Percentiles rank a stretch among this genome's conserved stretches.
These are phyloP conservation scores for Fraxinus latifolia DNA, from an alignment of 305 asterid species.

Conservation along the genomic window DNA sequence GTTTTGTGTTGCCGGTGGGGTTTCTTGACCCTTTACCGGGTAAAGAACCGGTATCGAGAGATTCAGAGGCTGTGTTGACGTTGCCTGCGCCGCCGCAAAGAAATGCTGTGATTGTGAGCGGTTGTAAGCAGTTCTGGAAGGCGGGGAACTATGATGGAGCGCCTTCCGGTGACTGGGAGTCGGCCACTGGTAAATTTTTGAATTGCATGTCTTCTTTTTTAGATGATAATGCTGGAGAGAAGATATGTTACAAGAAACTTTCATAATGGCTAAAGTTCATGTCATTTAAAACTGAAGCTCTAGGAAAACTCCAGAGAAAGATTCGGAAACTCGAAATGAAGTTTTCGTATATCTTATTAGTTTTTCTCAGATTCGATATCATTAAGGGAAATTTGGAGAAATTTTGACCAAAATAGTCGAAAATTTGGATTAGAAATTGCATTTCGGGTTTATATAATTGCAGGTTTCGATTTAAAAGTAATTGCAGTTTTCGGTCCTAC, in stretches of 20 bases:
- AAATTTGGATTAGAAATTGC: background rate
- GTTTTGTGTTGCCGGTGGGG: constrained; percentile 58
- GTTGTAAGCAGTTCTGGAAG: constrained; percentile 76
- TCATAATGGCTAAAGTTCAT: background rate
- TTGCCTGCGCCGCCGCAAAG: constrained; percentile 28
- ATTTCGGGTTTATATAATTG: background rate
- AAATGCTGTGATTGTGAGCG: constrained; percentile 18
- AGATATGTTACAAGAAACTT: background rate
- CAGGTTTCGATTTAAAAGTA: background rate
- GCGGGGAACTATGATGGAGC: constrained; percentile 77
- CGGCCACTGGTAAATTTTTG: constrained; percentile 38
- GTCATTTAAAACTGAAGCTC: background rate
- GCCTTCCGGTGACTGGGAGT: constrained; percentile 42
- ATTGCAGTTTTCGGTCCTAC: background rate
- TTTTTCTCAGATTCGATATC: background rate
- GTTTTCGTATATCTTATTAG: background rate
- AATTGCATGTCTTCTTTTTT: background rate
- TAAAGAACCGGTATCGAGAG: constrained; percentile 20
- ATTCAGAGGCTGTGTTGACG: constrained; percentile 26
- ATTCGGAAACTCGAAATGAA: background rate
- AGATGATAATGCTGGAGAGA: background rate
- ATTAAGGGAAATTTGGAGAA: background rate
- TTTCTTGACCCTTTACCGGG: constrained; percentile 68
- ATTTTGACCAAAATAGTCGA: background rate
- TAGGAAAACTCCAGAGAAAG: background rate